phyloP scores from a whole-genome alignment of 441 rosid genomes.

The Bocquillonia castaneifolia region DNA sequence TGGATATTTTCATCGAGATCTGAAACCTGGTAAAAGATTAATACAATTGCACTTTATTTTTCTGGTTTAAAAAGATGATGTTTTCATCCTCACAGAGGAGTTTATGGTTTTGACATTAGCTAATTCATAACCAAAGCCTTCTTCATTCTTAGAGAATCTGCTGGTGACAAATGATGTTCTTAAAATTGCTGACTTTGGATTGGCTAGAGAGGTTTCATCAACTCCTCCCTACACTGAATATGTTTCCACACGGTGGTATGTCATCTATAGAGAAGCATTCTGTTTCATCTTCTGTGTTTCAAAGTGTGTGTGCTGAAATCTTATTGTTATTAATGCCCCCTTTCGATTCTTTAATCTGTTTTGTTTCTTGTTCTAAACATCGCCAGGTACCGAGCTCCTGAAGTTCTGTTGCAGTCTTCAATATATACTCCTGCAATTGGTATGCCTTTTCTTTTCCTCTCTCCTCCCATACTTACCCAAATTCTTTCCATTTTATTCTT shows the following conservation, averaged over 20 bases:
- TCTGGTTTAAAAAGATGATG: not conserved
- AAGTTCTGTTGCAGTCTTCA: slow-evolving; percentile 84
- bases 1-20: slow-evolving; percentile 93
- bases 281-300: not conserved
- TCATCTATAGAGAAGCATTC: not conserved
- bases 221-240: slow-evolving; percentile 85
- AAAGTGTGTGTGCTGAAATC: too few species aligned
- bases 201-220: slow-evolving; percentile 80
- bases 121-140: slow-evolving; percentile 17
- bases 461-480: not conserved
- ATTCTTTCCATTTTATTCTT: slow-evolving; percentile 2
- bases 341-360: not conserved
- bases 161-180: slow-evolving; percentile 67
- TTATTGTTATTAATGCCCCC: not conserved
- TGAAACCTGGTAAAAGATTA: slow-evolving; percentile 74
- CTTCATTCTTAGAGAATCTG: slow-evolving; percentile 52
- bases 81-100: slow-evolving; percentile 11
- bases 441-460: slow-evolving; percentile 24
- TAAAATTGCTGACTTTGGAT: slow-evolving; percentile 96
- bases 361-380: not conserved
- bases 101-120: slow-evolving; percentile 7
- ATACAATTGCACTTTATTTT: not conserved
- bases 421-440: slow-evolving; percentile 79
- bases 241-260: slow-evolving; percentile 93
- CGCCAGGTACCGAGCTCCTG: slow-evolving; percentile 94